phyloP scores from a whole-genome alignment of 2,329 filamentous ascomycete genomes.

The Westerdykella aurantiaca region DNA sequence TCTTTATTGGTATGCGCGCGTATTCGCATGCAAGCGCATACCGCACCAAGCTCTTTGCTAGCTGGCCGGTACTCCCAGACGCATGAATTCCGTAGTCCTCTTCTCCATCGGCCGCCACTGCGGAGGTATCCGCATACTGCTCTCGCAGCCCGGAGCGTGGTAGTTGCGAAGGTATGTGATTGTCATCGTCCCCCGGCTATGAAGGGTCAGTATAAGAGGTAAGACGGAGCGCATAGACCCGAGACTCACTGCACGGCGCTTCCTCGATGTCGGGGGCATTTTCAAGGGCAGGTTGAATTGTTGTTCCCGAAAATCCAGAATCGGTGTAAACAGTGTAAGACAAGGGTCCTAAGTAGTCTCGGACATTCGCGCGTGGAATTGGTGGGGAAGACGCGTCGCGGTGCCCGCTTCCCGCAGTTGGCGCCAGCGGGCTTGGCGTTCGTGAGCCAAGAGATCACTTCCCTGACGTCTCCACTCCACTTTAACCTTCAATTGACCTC shows the following conservation, averaged over 20 bases:
- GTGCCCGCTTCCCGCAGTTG: not conserved
- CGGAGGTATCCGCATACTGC: constrained; percentile 6
- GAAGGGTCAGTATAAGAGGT: not conserved
- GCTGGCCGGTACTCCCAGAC: constrained; percentile 33
- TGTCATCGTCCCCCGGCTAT: constrained; percentile 13
- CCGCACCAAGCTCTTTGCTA: constrained; percentile 58
- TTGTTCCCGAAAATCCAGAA: not conserved
- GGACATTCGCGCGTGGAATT: not conserved
- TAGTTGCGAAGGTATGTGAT: constrained; percentile 15
- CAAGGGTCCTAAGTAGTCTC: not conserved
- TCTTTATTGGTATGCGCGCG: constrained; percentile 52
- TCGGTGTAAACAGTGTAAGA: not conserved
- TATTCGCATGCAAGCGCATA: constrained; percentile 58
- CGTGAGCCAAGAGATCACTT: not conserved
- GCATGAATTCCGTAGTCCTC: constrained; percentile 17
- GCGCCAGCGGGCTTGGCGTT: not conserved
- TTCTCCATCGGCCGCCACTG: constrained; percentile 7
- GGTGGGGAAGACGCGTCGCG: not conserved
- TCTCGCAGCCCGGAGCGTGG: constrained; percentile 11
- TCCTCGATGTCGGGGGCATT: constrained; percentile 1
- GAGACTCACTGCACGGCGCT: constrained; percentile 7
- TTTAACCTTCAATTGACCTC: not conserved
- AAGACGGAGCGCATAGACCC: not conserved
- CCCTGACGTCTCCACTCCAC: not conserved
- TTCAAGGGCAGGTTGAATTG: not conserved